Evolutionary conservation across 192 early-diverging fungal genomes (phyloP), one percentile per base, ranked within the genome.

Genomic region (Coemansia aciculifera): DNA sequence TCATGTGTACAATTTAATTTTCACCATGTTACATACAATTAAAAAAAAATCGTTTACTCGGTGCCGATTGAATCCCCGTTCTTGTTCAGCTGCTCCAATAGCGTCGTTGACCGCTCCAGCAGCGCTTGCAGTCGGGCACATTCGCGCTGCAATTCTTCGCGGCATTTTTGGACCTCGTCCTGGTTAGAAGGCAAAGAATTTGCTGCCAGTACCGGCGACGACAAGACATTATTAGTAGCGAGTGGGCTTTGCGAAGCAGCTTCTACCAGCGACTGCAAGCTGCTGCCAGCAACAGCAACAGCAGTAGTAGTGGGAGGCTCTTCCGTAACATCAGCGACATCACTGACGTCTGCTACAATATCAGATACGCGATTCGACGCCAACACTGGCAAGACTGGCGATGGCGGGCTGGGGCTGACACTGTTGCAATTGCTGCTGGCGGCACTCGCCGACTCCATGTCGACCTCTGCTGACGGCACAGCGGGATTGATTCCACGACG

Each of bases 401-500:
- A 12, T 0, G 48, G 10, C 13, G 72, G 72, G 44, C 72, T 73
- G 49, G 66, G 12, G 36, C 72, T 74, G 36, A 54, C 52, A 34
- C 67, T 73, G 37, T 13, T 49, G 57, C n/a, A 34, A 59, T 13
- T 39, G 37, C 60, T 62, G 39, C 48, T 51, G 21, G 52, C 56
- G 23, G 64, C 56, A 7, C 63, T 23, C 13, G 59, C 63, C n/a
- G 69, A 60, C 23, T 67, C 65, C 5, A 57, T 31, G 1, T 59
- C 65, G 17, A 19, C 19, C 0, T 52, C 63, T 3, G 44, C 62
- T 17, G 43, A 27, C 0, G 34, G 48, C 42, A 59, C 36, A 15
- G 57, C 13, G 32, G 70, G 37, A 6, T 63, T 48, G 39, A 71
- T 49, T 7, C 89, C 86, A 23, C 92, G 84, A 42, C 90, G 89